A percentile compares a stretch with the other conserved stretches of the same genome.
These are phyloP conservation scores for Suillus ampliporus DNA, from an alignment of 768 basidiomycete species.

Conservation along the genomic window DNA sequence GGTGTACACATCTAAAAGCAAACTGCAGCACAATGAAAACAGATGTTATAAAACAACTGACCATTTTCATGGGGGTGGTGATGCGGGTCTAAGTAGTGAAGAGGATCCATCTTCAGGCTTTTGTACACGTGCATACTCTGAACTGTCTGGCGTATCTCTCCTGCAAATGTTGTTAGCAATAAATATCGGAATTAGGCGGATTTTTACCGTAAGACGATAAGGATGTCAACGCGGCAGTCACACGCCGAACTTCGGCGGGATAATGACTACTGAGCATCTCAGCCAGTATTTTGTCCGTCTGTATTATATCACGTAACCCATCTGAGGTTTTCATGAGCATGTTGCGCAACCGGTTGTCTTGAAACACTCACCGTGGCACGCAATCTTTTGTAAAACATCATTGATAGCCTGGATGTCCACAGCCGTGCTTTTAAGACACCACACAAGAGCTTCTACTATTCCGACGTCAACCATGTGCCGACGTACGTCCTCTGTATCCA, in stretches of 20 bases:
- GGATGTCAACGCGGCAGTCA: neutral
- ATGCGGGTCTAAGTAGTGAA: neutral
- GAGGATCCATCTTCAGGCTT: neutral
- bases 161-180: neutral
- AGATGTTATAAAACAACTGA: neutral
- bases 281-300: neutral
- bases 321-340: neutral
- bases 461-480: neutral
- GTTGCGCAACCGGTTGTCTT: neutral
- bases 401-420: neutral
- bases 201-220: neutral
- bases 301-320: neutral
- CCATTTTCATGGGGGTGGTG: neutral
- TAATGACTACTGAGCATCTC: neutral
- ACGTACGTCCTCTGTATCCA: neutral
- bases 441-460: neutral
- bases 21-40: neutral
- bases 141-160: neutral
- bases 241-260: neutral
- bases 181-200: no score
- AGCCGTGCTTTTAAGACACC: neutral
- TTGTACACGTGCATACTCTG: neutral
- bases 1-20: neutral
- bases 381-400: neutral
- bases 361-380: neutral